These are phyloP conservation scores for Umbilicus rupestris DNA, from an alignment of 164 flowering plant genomes.

Conservation along the genomic window DNA sequence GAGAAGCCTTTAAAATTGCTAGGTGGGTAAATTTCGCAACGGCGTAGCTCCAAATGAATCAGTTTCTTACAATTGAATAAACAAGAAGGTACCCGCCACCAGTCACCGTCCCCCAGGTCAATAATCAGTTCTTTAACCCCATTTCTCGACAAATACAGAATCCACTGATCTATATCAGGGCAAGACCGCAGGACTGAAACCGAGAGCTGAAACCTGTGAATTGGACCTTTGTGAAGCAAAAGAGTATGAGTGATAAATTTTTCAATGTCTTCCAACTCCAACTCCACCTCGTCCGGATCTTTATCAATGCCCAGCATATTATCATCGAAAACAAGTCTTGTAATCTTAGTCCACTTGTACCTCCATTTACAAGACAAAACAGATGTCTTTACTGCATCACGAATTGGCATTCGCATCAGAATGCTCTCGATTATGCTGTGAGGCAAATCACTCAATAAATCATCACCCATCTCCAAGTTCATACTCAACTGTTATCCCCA, in stretches of 20 bases:
- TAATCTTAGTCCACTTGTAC: constrained; percentile 46
- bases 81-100: constrained; percentile 50
- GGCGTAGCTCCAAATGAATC: constrained; percentile 45
- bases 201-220: constrained; percentile 48
- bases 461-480: constrained; percentile 10
- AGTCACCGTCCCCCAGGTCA: constrained; percentile 41
- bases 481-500: too few species aligned
- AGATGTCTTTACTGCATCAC: constrained; percentile 63
- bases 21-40: constrained; percentile 60
- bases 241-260: constrained; percentile 35
- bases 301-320: background rate
- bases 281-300: background rate
- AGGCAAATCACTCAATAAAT: constrained; percentile 51
- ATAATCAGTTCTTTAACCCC: constrained; percentile 42
- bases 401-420: constrained; percentile 39
- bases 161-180: constrained; percentile 62
- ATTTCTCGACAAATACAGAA: constrained; percentile 46
- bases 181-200: constrained; percentile 24
- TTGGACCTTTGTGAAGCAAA: constrained; percentile 58
- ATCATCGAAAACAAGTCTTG: constrained; percentile 44
- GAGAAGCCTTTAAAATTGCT: constrained; percentile 46
- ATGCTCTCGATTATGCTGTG: constrained; percentile 50
- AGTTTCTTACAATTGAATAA: constrained; percentile 46
- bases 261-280: constrained; percentile 15
- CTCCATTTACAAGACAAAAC: constrained; percentile 58